phyloP scores from a whole-genome alignment of 768 basidiomycete genomes.

The Mycena kentingensis region DNA sequence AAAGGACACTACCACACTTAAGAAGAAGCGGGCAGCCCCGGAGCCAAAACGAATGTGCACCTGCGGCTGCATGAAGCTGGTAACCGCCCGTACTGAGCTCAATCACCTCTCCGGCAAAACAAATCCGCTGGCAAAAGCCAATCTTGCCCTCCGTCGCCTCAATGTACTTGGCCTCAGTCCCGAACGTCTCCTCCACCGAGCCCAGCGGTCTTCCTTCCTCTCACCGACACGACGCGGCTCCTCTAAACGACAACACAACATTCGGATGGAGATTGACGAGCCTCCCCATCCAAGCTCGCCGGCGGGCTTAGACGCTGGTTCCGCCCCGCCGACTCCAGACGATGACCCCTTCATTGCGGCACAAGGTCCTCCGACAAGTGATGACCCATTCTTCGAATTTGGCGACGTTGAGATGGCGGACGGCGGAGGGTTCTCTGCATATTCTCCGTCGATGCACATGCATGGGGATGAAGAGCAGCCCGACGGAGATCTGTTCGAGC shows the following conservation, averaged over 20 bases:
- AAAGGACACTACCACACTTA: neutral
- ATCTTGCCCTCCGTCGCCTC: constrained; percentile 1
- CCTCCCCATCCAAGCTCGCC: too few species aligned
- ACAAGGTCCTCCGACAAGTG: too few species aligned
- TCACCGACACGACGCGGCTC: neutral
- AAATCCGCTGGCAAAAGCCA: neutral
- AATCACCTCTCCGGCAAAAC: constrained; percentile 7
- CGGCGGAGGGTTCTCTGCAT: neutral
- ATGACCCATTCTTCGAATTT: too few species aligned
- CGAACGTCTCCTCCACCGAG: neutral
- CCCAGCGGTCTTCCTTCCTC: neutral
- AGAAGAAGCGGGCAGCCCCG: neutral
- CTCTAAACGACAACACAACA: neutral
- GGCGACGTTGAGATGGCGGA: too few species aligned
- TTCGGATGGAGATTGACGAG: too few species aligned
- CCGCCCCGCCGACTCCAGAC: too few species aligned
- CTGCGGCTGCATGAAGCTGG: neutral
- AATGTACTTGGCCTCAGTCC: constrained; percentile 3
- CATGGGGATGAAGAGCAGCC: neutral
- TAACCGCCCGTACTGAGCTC: neutral
- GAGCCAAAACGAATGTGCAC: neutral
- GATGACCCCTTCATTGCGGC: too few species aligned
- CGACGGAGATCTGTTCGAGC: neutral
- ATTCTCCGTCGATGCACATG: neutral
- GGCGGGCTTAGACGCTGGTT: too few species aligned